Evolutionary conservation across 176 grass and related monocot genomes (phyloP), one percentile per base, ranked within the genome.

Genomic region (Panicum miliaceum): DNA sequence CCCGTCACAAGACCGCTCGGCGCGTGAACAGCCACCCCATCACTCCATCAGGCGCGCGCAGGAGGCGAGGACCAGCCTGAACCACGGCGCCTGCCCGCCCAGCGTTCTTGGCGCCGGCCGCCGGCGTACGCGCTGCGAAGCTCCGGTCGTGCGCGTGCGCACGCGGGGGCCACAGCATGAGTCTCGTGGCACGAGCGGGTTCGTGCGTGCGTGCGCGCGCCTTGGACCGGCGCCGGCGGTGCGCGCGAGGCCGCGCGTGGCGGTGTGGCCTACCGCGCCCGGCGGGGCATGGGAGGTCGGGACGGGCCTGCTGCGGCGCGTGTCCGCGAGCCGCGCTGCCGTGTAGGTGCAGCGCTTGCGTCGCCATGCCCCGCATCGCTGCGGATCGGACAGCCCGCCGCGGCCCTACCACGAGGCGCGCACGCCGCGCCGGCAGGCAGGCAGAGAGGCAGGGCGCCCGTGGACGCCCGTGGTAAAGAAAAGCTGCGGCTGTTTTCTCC

Each of bases 351-450:
- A 9, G 57, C 58, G 60, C 60, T 63, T 26, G 60, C 26, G 26
- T 7, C 7, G 60, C 26, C 25, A 41, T 25, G 26, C 25, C 3
- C 12, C 8, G 75, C 75, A 5, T 77, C 75, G 75, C 56, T 5
- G 29, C 48, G 62, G 29, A 37, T 37, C 20, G 41, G 13, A 27
- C 13, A 4, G 71, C 3, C 6, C 29, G 32, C 19, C 73, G 20
- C 51, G 73, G 86, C 23, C 81, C 81, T 73, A 79, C 78, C 40
- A 73, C 73, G 83, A 57, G 83, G 77, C 82, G 16, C 35, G 73
- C 73, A 13, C 47, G 41, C 42, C 68, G 8, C 10, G 74, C 38
- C 25, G 77, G 47, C n/a, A 16, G 61, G 51, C 14, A 27, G 23
- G 56, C 56, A 8, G 41, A 9, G 6, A 15, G 0, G 41, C 43